Base-by-base conservation (phyloP, 2,329 filamentous ascomycete species). In the Monilinia fructicola region DNA sequence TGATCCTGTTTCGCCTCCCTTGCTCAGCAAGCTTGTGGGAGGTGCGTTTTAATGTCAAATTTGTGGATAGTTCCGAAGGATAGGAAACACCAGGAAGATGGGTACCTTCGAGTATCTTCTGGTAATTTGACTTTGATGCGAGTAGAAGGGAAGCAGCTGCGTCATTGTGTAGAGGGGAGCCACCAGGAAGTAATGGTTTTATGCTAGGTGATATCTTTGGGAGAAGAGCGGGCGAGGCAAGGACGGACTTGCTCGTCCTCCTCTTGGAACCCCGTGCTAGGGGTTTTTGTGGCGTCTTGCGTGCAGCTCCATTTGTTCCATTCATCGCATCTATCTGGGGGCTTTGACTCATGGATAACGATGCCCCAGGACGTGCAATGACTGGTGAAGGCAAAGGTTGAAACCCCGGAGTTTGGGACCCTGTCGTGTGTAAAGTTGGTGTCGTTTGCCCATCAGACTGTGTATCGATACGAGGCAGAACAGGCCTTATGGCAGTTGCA, bases 1-100 rank as follows among this genome's bases (percentile, higher is more conserved):
- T 99, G 79, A 99, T 98, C 58, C 95, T 87, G 76, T 99, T 98
- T 67, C 95, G 85, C 58, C 95, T 88, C 9, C 95, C 95, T 80
- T 99, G 95, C 79, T 99, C 95, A 23, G 95, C 95, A 71, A 99
- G 92, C 79, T 99, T 99, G 81, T 99, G 95, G 54, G 93, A 97
- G 2, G 95, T 98, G 64, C 94, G 90, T 81, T 99, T 99, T 3
- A 93, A 97, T 0, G 93, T 97, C 35, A 99, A 81, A 71, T 97
- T 97, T 28, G 93, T 96, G 9, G 93, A 96, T 53, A 99, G 83
- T 62, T 93, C 91, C 72, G 91, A 92, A 0, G 94, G 93, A 73
- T 97, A 98, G 1, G 90, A 90, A 16, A 97, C 90, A 16, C 94
- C 94, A 0, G 93, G 93, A 0, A 97, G 87, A 66, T 90, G 89